phyloP scores from a whole-genome alignment of 306 rosid species.

The Medicago lupulina region DNA sequence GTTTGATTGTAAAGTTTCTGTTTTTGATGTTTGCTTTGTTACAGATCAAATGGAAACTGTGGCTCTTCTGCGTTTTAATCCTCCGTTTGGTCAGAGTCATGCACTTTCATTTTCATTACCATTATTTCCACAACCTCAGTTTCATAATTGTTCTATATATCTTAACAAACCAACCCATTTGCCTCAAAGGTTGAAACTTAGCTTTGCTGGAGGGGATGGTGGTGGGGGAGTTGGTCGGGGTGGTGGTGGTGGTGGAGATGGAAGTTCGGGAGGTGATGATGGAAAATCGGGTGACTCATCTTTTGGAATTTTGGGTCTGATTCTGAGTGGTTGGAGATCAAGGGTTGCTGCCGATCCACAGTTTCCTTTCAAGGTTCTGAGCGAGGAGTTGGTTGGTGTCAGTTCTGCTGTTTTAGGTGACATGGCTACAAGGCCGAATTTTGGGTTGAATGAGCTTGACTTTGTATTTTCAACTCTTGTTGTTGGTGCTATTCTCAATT shows the following conservation, averaged over 20 bases:
- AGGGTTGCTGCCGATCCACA: conserved; percentile 98
- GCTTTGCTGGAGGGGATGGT: conserved; percentile 61
- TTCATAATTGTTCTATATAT: conserved; percentile 46
- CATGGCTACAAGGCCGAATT: conserved; percentile 97
- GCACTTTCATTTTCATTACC: conserved; percentile 50
- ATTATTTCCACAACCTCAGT: conserved; percentile 31
- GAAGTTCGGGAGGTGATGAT: conserved; percentile 40
- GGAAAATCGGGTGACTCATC: conserved; percentile 42
- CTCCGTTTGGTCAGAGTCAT: conserved; percentile 45
- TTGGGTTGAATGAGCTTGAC: conserved; percentile 95
- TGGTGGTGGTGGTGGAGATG: conserved; percentile 46
- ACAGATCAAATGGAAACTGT: conserved; percentile 63
- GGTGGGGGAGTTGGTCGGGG: conserved; percentile 55
- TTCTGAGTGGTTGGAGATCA: conserved; percentile 89
- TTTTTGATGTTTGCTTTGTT: conserved; percentile 26
- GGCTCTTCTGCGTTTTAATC: conserved; percentile 66
- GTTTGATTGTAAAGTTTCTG: conserved; percentile 20
- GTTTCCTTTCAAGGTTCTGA: conserved; percentile 92
- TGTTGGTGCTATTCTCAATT: conserved; percentile 88
- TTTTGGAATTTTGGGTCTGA: conserved; percentile 66
- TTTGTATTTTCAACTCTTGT: conserved; percentile 96
- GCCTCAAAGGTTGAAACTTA: conserved; percentile 48
- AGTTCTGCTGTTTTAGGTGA: conserved; percentile 87
- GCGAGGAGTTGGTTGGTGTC: conserved; percentile 94
- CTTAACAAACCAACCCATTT: conserved; percentile 39